Evolutionary conservation across 768 basidiomycete genomes (phyloP), one percentile per base, ranked within the genome.

Genomic region (Pleurotus salmoneostramineus): DNA sequence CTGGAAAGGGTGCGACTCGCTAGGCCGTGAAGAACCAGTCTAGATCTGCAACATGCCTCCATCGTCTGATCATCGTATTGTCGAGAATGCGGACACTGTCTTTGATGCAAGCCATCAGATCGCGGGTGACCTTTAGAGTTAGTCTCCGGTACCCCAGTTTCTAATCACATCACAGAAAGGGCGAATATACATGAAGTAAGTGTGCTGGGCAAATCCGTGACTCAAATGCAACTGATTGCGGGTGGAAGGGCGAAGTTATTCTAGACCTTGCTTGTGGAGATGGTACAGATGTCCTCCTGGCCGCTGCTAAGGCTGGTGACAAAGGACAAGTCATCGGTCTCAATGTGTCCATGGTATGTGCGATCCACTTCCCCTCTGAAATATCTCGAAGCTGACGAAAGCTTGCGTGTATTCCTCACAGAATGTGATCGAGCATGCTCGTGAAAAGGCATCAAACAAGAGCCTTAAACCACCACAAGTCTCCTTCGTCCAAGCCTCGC

Each of bases 181-280:
- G 83, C 83, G 0, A 73, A 66, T 37, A 67, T 85, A 52, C 78
- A 75, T 65, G 68, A 76, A 63, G 83, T 80, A 52, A 0, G 65
- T 48, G 5, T 52, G 37, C 10, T 12, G 6, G 15, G 15, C 31
- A 8, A 7, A 12, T 32, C 12, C 34, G 14, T 21, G 56, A 48
- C 3, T 45, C 33, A 21, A 21, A 27, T n/a, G 33, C n/a, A n/a
- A 33, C 15, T 11, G 14, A 59, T 27, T 27, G 21, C 21, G 3
- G 21, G 21, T 27, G 2, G 21, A 27, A 84, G 83, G 84, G 84
- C 46, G 84, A 86, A 67, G 71, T 65, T 0, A 77, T 84, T 3
- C 64, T 87, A 1, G 81, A 86, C 64, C 72, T 87, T 5, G 84
- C 84, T 6, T 82, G 77, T 2, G 83, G 84, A 0, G 81, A 76